Evolutionary conservation across 2,329 filamentous ascomycete species (phyloP), one percentile per base, ranked within the genome.

Genomic region (Dendryphion nanum): DNA sequence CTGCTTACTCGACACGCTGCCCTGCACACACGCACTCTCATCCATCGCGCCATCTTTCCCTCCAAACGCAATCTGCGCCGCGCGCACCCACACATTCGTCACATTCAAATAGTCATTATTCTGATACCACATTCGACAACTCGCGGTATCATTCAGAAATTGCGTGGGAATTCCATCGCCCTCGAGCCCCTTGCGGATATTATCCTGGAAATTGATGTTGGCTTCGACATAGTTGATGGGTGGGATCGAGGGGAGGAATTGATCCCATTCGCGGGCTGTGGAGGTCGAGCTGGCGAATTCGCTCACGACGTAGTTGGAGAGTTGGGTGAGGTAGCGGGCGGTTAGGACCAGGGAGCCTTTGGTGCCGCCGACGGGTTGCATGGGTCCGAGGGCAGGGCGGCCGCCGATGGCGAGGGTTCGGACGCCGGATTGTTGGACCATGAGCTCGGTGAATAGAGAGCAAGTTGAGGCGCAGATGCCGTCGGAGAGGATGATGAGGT

Each of bases 41-140:
- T 64, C 51, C 35, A 64, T 10, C 4, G 41, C 48, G 1, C 57
- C 53, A 12, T 57, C 44, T 4, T 55, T 58, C n/a, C n/a, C n/a
- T 0, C 57, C 50, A 47, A 58, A 66, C 23, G 55, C 56, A 1
- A 57, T 51, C 6, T 48, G 38, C 3, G 55, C 58, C 3, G 50
- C 53, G 41, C 62, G 66, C 19, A 62, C 64, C 81, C 81, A 84
- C 21, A 78, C 51, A n/a, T 61, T 65, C 2, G 67, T 68, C 2
- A 76, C 70, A 40, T 80, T 70, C 3, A 70, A 59, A 21, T 78
- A 59, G 61, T 79, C 81, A 2, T 68, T 59, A 13, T 69, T 55
- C 2, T 80, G 81, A 42, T 77, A 83, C 53, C 74, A 85, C 10
- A 83, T 57, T 4, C 79, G 69, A 47, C 81, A 85, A 47, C 81